These are phyloP conservation scores for Ogataea degrootiae DNA, from an alignment of 805 yeast species.

Conservation along the genomic window DNA sequence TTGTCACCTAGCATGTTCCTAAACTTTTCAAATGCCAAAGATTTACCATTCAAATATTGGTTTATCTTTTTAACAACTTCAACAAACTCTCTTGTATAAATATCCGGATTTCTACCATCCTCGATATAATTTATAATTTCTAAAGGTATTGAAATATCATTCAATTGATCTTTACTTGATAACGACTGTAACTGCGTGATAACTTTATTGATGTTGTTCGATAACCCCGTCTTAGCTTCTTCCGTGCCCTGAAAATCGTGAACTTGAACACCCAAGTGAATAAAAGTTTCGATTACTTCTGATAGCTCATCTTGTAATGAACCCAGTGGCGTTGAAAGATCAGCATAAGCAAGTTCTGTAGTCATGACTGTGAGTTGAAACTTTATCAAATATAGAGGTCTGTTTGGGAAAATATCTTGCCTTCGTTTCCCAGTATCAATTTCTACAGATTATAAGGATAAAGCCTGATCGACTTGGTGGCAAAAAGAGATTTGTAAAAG, in stretches of 20 bases:
- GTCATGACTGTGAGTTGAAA: constrained; percentile 20
- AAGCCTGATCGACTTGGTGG: no score
- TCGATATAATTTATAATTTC: constrained; percentile 91
- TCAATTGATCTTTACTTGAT: constrained; percentile 28
- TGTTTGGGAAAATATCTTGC: neutral
- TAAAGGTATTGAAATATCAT: constrained; percentile 55
- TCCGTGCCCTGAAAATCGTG: constrained; percentile 91
- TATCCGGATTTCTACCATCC: constrained; percentile 95
- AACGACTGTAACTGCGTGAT: constrained; percentile 35
- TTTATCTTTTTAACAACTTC: constrained; percentile 90
- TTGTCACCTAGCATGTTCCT: constrained; percentile 64
- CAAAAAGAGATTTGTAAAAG: no score
- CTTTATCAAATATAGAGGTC: neutral
- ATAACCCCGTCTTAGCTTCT: constrained; percentile 61
- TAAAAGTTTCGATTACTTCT: constrained; percentile 67
- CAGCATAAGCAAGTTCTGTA: constrained; percentile 24
- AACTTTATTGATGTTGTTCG: constrained; percentile 39
- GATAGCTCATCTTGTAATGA: constrained; percentile 38
- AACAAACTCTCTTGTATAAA: constrained; percentile 92
- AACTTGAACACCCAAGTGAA: constrained; percentile 85
- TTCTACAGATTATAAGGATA: no score
- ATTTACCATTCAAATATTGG: constrained; percentile 82
- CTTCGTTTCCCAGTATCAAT: no score
- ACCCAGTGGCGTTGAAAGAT: constrained; percentile 21
- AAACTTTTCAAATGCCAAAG: constrained; percentile 52